Percentiles rank a stretch among this genome's conserved stretches.
These are phyloP conservation scores for Pseudozyma flocculosa DNA, from an alignment of 1,284 basidiomycete species.

Conservation along the genomic window DNA sequence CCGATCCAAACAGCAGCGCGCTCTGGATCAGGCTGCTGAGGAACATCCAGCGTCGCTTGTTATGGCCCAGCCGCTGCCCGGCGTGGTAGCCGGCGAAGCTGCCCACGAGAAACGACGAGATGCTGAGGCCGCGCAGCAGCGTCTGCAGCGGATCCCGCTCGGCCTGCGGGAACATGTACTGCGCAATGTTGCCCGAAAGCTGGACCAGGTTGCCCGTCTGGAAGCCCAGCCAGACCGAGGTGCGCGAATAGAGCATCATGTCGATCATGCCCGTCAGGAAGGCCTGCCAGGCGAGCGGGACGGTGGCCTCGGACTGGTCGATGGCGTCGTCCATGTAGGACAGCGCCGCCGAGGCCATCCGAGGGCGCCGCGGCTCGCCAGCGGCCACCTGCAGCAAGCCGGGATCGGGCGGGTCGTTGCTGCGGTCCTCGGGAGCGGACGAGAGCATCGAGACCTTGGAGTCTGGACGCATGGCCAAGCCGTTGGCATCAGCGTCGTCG, in stretches of 20 bases:
- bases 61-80: conserved; percentile 28
- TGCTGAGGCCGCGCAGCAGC: conserved; percentile 31
- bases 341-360: no score
- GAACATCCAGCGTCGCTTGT: conserved; percentile 36
- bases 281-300: conserved; percentile 46
- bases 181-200: conserved; percentile 46
- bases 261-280: conserved; percentile 46
- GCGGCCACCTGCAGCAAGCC: no score
- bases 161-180: conserved; percentile 41
- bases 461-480: no score
- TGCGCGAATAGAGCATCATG: conserved; percentile 41
- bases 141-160: conserved; percentile 35
- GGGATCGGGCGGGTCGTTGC: no score
- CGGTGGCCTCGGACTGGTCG: conserved; percentile 31
- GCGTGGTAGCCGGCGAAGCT: conserved; percentile 24
- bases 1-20: conserved; percentile 33
- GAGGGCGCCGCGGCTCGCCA: no score
- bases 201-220: conserved; percentile 53
- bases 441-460: no score
- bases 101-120: conserved; percentile 43
- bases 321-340: conserved; percentile 38
- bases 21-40: conserved; percentile 38
- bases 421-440: no score
- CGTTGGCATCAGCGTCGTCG: no score
- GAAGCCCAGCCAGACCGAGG: conserved; percentile 43